These are phyloP conservation scores for Ceratobasidium sp. DNA, from an alignment of 1,284 basidiomycete species.

Conservation along the genomic window DNA sequence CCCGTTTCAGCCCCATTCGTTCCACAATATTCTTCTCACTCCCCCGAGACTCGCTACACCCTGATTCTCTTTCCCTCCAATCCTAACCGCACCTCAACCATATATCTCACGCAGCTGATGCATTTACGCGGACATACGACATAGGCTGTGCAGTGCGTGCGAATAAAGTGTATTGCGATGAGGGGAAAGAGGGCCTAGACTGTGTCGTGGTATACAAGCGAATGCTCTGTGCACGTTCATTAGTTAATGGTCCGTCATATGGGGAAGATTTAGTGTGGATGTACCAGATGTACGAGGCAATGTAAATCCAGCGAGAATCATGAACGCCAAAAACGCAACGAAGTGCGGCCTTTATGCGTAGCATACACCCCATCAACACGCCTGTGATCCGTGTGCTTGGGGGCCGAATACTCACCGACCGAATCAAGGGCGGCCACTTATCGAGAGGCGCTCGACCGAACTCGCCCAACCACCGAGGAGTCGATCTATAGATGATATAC, in stretches of 20 bases:
- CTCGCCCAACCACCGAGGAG: constrained; percentile 84
- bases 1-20: constrained; percentile 67
- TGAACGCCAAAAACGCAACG: constrained; percentile 84
- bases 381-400: neutral
- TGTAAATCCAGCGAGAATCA: constrained; percentile 87
- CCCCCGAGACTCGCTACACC: constrained; percentile 59
- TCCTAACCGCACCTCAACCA: constrained; percentile 80
- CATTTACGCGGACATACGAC: constrained; percentile 96
- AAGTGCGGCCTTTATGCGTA: constrained; percentile 85
- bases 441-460: constrained; percentile 80
- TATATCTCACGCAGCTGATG: constrained; percentile 77
- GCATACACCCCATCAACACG: neutral
- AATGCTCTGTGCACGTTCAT: constrained; percentile 69
- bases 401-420: constrained; percentile 71
- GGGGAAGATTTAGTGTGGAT: constrained; percentile 53
- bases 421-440: constrained; percentile 81
- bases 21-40: constrained; percentile 56
- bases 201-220: constrained; percentile 83
- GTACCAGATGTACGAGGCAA: constrained; percentile 86
- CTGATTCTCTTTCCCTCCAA: constrained; percentile 57
- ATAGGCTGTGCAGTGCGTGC: constrained; percentile 86
- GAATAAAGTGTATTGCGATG: constrained; percentile 75
- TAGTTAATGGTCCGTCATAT: constrained; percentile 41
- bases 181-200: constrained; percentile 79
- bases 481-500: constrained; percentile 96